Percentiles rank a stretch among this genome's conserved stretches.
phyloP scores from a whole-genome alignment of 305 asterid genomes.

The Fraxinus velutina region DNA sequence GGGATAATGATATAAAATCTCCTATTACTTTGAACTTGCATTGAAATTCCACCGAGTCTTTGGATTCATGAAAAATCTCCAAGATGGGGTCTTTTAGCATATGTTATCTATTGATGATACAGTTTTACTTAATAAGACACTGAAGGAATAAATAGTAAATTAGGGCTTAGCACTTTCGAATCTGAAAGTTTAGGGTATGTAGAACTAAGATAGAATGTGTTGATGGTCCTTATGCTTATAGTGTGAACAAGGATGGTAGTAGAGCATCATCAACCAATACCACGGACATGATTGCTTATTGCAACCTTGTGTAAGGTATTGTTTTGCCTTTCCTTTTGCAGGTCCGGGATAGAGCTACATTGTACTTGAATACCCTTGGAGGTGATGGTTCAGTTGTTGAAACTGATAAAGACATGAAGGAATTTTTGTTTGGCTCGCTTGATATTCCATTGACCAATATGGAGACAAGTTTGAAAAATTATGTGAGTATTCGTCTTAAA shows the following conservation, averaged over 20 bases:
- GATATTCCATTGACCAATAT: slow-evolving; percentile 71
- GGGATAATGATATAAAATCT: neutral
- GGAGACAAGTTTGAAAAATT: slow-evolving; percentile 83
- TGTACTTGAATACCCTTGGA: slow-evolving; percentile 85
- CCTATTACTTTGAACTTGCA: neutral
- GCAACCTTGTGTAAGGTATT: neutral
- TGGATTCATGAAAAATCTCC: neutral
- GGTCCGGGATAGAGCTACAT: slow-evolving; percentile 97
- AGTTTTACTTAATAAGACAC: neutral
- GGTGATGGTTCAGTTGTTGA: slow-evolving; percentile 81
- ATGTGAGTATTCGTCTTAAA: slow-evolving; percentile 42
- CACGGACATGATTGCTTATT: neutral
- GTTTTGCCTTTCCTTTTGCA: slow-evolving; percentile 27
- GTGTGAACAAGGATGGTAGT: neutral
- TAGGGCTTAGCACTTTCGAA: neutral
- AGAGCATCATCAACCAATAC: neutral
- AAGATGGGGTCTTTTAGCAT: neutral
- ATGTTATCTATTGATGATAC: neutral
- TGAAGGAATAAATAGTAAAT: neutral
- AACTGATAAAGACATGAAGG: slow-evolving; percentile 77
- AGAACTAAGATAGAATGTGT: neutral
- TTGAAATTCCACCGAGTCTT: neutral
- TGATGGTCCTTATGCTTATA: neutral
- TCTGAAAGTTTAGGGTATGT: neutral
- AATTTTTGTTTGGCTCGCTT: slow-evolving; percentile 79